Base-by-base conservation (phyloP, 495 filamentous ascomycete genomes). In the Aspergillus carlsbadensis region DNA sequence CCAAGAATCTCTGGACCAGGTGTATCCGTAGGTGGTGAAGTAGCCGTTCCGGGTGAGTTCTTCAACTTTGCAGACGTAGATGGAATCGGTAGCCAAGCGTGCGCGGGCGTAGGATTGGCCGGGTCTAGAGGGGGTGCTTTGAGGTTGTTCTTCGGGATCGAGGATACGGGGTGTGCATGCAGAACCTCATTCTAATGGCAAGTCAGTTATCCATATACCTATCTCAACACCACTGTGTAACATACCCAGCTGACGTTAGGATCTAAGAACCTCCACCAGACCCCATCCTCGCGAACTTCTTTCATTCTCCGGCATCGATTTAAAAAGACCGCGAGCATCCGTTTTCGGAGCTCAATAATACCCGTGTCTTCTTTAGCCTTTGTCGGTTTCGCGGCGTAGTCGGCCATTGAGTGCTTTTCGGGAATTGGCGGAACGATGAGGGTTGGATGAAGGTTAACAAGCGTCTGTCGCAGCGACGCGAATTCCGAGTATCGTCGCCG, bases 331-430 rank as follows among this genome's bases (percentile, higher is more conserved):
- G 87, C 86, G 36, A 98, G 70, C 94, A 98, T 98, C 52, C 94
- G 87, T 69, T 97, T 97, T 48, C 94, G 83, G 36, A 96, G 78
- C 59, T 98, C 94, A 54, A 98, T 98, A 41, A 97, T 98, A 56
- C 89, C 87, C 29, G 89, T 86, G 69, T 98, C 95, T 72, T 98
- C 94, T 71, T 97, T 98, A 24, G 94, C 94, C 67, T 92, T 96
- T 26, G 94, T 97, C 0, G 94, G 94, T 60, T 96, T 96, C 17
- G 95, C 92, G 21, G 94, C 94, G 69, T 98, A 98, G 66, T 98
- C 94, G 44, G 94, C 93, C 87, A 98, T 93, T 50, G 90, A 91
- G 67, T 98, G 94, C 70, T 98, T 98, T 74, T 98, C 94, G 8
- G 94, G 94, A 59, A 98, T 98, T 2, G 94, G 94, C 1, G 94